These are phyloP conservation scores for Naganishia albida DNA, from an alignment of 1,284 basidiomycete species.

Conservation along the genomic window DNA sequence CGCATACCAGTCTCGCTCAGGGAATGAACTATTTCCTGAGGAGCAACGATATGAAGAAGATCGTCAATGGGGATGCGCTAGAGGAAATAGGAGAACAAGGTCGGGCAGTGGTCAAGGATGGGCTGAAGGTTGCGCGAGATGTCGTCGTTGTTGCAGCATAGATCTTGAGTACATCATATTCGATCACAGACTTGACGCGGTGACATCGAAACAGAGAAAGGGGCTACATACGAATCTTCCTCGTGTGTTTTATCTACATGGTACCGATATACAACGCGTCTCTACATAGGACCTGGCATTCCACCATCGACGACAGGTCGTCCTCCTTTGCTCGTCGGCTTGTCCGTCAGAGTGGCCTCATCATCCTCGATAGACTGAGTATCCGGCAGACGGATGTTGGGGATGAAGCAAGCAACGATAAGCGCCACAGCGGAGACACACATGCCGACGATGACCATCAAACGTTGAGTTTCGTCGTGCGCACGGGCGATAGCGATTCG, in stretches of 20 bases:
- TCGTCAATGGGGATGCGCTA: conserved; percentile 58
- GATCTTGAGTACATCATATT: neutral
- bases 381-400: conserved; percentile 44
- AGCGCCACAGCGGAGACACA: conserved; percentile 40
- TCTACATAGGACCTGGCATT: too few relatives aligned
- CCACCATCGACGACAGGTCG: neutral
- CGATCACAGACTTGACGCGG: too few relatives aligned
- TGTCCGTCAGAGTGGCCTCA: conserved; percentile 14
- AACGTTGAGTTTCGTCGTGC: conserved; percentile 48
- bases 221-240: neutral
- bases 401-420: conserved; percentile 38
- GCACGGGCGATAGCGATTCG: conserved; percentile 45
- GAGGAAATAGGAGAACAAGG: conserved; percentile 55
- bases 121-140: conserved; percentile 65
- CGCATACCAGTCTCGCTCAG: conserved; percentile 45
- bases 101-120: conserved; percentile 63
- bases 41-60: conserved; percentile 34
- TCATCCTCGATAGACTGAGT: conserved; percentile 40
- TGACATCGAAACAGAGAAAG: neutral
- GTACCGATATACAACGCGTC: too few relatives aligned
- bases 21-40: conserved; percentile 47
- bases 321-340: neutral
- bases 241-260: neutral
- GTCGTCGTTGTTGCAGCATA: conserved; percentile 56
- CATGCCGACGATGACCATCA: conserved; percentile 47